These are phyloP conservation scores for Cardamine chenopodiifolia DNA, from an alignment of 345 rosid species.

Conservation along the genomic window DNA sequence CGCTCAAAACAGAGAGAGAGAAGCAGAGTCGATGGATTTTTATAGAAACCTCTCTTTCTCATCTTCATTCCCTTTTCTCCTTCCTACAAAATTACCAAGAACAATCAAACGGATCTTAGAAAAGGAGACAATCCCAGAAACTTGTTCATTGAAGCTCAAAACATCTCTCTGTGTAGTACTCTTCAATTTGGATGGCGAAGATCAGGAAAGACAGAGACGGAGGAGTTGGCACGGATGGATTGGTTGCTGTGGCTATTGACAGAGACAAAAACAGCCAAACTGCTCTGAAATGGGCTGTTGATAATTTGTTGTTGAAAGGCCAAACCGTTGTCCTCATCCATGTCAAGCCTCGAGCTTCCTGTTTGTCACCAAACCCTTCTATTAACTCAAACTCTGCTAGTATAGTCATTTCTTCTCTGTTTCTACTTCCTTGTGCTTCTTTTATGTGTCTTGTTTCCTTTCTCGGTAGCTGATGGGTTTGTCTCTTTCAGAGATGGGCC, in stretches of 20 bases:
- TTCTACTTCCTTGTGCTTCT: background rate
- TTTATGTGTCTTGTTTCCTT: background rate
- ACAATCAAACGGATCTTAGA: conserved; percentile 5
- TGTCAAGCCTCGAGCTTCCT: conserved; percentile 53
- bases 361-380: conserved; percentile 32
- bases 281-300: conserved; percentile 87
- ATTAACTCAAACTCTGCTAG: conserved; percentile 34
- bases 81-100: background rate
- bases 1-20: conserved; percentile 30
- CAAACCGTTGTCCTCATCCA: conserved; percentile 74
- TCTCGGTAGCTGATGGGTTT: conserved; percentile 17
- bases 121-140: conserved; percentile 20
- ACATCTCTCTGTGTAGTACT: background rate
- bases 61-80: background rate
- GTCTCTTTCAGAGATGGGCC: conserved; percentile 49
- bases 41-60: conserved; percentile 25
- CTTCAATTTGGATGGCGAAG: conserved; percentile 53
- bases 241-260: conserved; percentile 86
- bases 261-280: conserved; percentile 77
- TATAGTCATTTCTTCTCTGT: conserved; percentile 23
- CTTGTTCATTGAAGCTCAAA: background rate
- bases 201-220: conserved; percentile 51
- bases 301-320: conserved; percentile 64
- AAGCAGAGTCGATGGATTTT: conserved; percentile 27
- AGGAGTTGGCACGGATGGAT: conserved; percentile 47